phyloP scores from a whole-genome alignment of 1,284 basidiomycete species.

The Pterulicium gracile region DNA sequence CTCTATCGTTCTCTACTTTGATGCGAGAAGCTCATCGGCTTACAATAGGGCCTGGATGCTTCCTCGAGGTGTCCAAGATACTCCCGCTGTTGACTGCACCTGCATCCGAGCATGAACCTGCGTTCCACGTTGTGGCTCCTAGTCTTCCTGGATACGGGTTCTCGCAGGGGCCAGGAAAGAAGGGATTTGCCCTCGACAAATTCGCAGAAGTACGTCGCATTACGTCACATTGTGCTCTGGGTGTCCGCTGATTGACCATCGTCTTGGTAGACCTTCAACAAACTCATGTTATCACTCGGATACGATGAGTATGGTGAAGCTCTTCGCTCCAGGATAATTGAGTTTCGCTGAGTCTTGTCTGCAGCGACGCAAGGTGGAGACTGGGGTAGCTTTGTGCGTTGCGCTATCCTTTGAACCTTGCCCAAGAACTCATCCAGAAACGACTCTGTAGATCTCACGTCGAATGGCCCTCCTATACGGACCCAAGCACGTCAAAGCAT shows the following conservation, averaged over 20 bases:
- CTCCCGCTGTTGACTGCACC: conserved; percentile 30
- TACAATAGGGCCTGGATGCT: conserved; percentile 54
- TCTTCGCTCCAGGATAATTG: background rate
- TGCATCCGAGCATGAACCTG: background rate
- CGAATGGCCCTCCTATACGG: conserved; percentile 30
- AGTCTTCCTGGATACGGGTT: conserved; percentile 43
- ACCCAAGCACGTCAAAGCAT: conserved; percentile 28
- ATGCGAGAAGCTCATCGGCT: background rate
- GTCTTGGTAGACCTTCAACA: conserved; percentile 27
- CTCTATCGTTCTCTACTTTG: background rate
- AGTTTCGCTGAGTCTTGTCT: background rate
- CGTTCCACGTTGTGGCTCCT: conserved; percentile 36
- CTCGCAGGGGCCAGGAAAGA: conserved; percentile 28
- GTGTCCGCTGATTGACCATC: background rate
- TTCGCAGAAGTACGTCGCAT: conserved; percentile 26
- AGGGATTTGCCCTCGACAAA: conserved; percentile 19
- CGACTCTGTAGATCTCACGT: conserved; percentile 24
- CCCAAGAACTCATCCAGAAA: background rate
- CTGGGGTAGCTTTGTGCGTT: background rate
- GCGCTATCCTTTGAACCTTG: background rate
- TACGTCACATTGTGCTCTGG: background rate
- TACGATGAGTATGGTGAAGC: conserved; percentile 39
- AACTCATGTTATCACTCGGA: conserved; percentile 40
- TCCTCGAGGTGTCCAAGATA: conserved; percentile 43
- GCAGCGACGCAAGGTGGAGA: conserved; percentile 1